Base-by-base conservation (phyloP, 140 eudicot genomes). In the Flaveria floridana region DNA sequence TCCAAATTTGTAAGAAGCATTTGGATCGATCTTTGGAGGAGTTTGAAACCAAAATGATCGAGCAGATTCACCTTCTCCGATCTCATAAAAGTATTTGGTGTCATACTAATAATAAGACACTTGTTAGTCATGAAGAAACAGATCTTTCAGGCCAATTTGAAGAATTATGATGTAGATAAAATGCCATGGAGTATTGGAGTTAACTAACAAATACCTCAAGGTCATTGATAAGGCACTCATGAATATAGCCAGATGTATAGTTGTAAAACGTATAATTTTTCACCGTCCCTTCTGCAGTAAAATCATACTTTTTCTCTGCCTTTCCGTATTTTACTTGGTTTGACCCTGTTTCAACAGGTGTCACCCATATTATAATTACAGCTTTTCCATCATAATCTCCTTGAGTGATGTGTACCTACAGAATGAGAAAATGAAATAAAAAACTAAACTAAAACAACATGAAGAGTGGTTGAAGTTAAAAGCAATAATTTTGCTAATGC, bases 341-440 rank as follows among this genome's bases (percentile, higher is more conserved):
- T 48, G 72, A 75, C 30, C 79, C 79, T 13, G 73, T 89, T 76
- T 87, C 82, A 67, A 78, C 87, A 51, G 94, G 86, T 42, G 97
- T 91, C 55, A 89, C 89, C 97, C 97, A 91, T 63, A 92, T 85
- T 63, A 91, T 59, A 25, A 89, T 89, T 28, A 89, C 88, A 71
- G 94, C 96, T 82, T 84, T 89, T 34, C 96, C 97, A 58, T 89
- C 89, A 79, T 89, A 89, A 85, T 91, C 97, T 55, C 96, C 97
- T 80, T 91, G 97, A 28, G 96, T 91, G 4, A 91, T 89, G 71
- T 87, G 97, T 48, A 91, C 96, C 97, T 91, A 67, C 16, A 74
- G 3, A 6, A 59, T 21, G 58, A 21, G 26, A 23, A 28, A 30
- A 28, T 15, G 1, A 63, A 34, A 34, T 2, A 55, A 7, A 7